A percentile compares a stretch with the other conserved stretches of the same genome.
These are phyloP conservation scores for Dryadomyces quercivorus DNA, from an alignment of 2,329 filamentous ascomycete species.

Conservation along the genomic window DNA sequence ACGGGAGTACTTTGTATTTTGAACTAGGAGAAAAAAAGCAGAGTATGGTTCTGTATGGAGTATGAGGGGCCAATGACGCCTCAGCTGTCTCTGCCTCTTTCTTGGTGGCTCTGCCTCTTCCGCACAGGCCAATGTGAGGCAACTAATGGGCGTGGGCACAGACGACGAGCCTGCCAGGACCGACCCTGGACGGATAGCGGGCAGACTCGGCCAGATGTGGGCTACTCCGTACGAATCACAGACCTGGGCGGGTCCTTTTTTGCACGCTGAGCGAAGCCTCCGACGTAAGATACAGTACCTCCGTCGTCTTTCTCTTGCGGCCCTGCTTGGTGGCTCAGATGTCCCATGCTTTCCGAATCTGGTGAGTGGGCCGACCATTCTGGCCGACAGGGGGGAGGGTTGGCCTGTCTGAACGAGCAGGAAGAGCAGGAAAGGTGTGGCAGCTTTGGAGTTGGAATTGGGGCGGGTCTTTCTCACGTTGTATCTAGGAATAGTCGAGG, in stretches of 20 bases:
- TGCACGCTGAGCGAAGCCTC: not conserved
- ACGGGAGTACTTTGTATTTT: no score
- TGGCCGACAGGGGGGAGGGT: constrained; percentile 2
- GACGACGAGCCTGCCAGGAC: not conserved
- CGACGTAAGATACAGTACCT: no score
- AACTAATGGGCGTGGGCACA: not conserved
- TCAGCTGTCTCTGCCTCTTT: no score
- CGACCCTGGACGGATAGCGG: not conserved
- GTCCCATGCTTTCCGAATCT: constrained; percentile 8
- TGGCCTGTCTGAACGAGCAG: no score
- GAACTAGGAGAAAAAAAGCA: no score
- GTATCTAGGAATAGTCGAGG: no score
- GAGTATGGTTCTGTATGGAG: no score
- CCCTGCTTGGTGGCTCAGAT: not conserved
- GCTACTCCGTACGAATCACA: constrained; percentile 12
- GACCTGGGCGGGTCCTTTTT: constrained; percentile 5
- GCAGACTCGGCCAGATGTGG: constrained; percentile 4
- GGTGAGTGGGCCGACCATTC: constrained; percentile 9
- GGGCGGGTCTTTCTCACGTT: no score
- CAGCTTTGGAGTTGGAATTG: not conserved
- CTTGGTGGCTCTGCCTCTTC: no score
- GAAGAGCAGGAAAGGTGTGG: constrained; percentile 8
- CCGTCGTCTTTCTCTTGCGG: not conserved
- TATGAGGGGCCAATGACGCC: no score
- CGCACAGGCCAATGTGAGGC: no score